phyloP scores from a whole-genome alignment of 2,329 filamentous ascomycete species.

The Xylaria sp. region DNA sequence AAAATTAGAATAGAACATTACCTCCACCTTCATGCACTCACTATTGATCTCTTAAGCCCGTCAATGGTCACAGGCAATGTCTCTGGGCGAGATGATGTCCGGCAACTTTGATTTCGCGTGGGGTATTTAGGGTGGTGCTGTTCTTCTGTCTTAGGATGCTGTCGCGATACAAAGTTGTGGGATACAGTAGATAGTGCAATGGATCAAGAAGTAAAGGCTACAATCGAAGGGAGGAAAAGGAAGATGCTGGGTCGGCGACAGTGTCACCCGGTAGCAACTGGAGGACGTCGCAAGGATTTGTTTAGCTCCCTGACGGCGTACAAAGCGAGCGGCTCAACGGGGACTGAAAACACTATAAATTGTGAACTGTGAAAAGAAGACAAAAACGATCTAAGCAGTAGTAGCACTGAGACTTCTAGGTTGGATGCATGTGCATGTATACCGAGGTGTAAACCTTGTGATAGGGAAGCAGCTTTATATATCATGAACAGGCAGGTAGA shows the following conservation, averaged over 20 bases:
- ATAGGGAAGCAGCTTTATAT: no score
- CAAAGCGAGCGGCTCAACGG: background rate
- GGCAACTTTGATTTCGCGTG: background rate
- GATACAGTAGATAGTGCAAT: background rate
- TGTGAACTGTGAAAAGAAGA: background rate
- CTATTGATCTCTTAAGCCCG: background rate
- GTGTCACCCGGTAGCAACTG: background rate
- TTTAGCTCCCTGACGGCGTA: background rate
- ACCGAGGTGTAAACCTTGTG: no score
- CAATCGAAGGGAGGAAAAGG: background rate
- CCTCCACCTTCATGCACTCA: background rate
- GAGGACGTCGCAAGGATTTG: background rate
- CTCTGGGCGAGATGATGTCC: background rate
- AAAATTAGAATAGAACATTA: conserved; percentile 8
- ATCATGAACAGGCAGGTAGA: no score
- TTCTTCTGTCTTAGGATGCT: background rate
- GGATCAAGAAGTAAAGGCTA: background rate
- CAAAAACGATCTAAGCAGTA: no score
- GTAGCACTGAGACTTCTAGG: no score
- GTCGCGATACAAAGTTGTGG: no score
- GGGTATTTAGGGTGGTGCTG: background rate
- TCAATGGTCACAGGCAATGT: background rate
- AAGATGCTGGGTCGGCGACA: background rate
- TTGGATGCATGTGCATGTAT: no score
- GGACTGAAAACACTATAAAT: background rate